Conservation (phyloP, 768 basidiomycete genomes). For the Pisolithus sp. region DNA sequence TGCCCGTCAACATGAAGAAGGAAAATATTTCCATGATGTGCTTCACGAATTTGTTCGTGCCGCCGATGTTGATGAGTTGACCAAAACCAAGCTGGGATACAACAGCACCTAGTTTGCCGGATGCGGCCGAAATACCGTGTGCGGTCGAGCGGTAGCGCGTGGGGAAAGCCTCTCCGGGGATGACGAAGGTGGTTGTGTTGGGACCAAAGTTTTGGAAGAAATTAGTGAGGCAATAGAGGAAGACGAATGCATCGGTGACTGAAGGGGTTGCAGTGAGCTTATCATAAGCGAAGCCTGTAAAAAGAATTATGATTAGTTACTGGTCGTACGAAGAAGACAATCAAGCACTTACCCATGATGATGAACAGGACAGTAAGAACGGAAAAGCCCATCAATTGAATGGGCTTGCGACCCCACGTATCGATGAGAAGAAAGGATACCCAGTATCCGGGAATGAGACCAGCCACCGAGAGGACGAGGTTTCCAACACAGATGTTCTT, state of each 20-base stretch:
- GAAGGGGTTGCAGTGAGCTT: conserved; percentile 39
- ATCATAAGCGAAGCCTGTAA: conserved; percentile 60
- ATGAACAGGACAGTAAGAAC: conserved; percentile 61
- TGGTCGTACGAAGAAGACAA: not conserved
- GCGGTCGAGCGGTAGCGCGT: conserved; percentile 84
- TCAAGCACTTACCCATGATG: conserved; percentile 51
- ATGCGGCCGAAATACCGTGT: conserved; percentile 79
- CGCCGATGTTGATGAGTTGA: conserved; percentile 62
- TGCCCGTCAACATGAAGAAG: conserved; percentile 80
- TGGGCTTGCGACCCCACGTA: conserved; percentile 73
- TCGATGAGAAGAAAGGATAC: conserved; percentile 60
- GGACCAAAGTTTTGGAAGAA: conserved; percentile 91
- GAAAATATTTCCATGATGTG: conserved; percentile 81
- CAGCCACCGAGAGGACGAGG: conserved; percentile 67
- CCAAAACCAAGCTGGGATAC: conserved; percentile 74
- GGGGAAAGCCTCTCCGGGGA: conserved; percentile 82
- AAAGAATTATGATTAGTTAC: conserved; percentile 6
- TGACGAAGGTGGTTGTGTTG: conserved; percentile 72
- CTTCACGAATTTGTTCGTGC: conserved; percentile 50
- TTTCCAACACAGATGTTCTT: conserved; percentile 68
- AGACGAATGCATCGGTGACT: conserved; percentile 58
- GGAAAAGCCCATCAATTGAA: conserved; percentile 74
- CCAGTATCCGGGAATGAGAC: conserved; percentile 75
- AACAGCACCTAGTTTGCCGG: conserved; percentile 80
- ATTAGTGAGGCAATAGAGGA: conserved; percentile 81